Evolutionary conservation across 2,329 filamentous ascomycete species (phyloP).

Genomic region (Arachnopeziza araneosa): DNA sequence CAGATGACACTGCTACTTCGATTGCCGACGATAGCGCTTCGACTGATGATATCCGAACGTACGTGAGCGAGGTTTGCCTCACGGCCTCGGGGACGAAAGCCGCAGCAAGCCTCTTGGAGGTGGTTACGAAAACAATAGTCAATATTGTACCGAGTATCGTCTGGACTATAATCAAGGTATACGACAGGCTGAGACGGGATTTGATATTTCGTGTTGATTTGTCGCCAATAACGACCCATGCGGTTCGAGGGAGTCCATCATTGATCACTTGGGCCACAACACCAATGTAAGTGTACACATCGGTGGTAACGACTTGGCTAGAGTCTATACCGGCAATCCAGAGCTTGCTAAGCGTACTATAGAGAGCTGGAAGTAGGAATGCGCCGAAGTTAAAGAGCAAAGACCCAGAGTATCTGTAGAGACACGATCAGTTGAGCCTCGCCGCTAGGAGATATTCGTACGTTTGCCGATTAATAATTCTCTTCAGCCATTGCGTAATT

Average conservation of each 20-base stretch:
- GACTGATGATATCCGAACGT: too few species aligned
- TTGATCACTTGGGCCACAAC: conserved; percentile 64
- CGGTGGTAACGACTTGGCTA: conserved; percentile 56
- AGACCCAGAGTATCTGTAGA: conserved; percentile 51
- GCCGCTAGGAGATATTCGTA: too few species aligned
- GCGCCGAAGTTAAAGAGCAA: conserved; percentile 57
- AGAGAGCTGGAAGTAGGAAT: conserved; percentile 62
- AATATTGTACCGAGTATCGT: conserved; percentile 13
- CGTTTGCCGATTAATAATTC: too few species aligned
- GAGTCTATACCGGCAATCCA: conserved; percentile 66
- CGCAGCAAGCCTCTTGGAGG: too few species aligned
- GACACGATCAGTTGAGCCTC: too few species aligned
- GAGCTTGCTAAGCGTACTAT: conserved; percentile 61
- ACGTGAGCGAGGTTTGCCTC: too few species aligned
- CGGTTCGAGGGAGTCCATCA: conserved; percentile 63
- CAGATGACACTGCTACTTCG: too few species aligned
- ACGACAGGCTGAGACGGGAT: conserved; percentile 51
- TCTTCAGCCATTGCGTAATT: too few species aligned
- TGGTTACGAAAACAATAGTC: background rate
- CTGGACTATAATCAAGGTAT: conserved; percentile 60
- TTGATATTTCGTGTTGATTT: conserved; percentile 44
- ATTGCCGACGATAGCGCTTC: too few species aligned
- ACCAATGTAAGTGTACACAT: conserved; percentile 64
- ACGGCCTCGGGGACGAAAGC: too few species aligned
- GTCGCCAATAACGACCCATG: conserved; percentile 66